Conservation (phyloP, 345 rosid genomes). For the Iberis pinnata region DNA sequence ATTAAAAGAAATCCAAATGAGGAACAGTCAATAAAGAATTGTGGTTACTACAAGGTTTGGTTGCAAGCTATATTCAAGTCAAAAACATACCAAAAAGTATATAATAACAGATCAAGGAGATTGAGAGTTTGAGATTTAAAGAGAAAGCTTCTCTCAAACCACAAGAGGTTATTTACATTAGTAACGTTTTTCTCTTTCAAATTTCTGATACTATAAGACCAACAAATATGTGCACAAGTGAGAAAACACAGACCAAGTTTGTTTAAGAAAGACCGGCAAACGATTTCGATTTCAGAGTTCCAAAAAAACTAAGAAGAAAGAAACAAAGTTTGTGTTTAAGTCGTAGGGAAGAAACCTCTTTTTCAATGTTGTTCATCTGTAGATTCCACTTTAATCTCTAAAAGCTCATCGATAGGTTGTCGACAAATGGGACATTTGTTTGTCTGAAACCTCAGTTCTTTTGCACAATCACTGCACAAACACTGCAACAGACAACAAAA, state of each 20-base stretch:
- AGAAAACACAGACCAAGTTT: constrained; percentile 7
- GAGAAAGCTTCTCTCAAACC: constrained; percentile 6
- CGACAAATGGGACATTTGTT: constrained; percentile 92
- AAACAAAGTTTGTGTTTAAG: constrained; percentile 20
- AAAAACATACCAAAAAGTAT: neutral
- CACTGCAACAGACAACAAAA: constrained; percentile 44
- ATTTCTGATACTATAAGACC: constrained; percentile 5
- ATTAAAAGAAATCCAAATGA: no score
- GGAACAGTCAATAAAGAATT: neutral
- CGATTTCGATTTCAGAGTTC: constrained; percentile 1
- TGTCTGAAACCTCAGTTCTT: constrained; percentile 65
- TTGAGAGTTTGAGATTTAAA: neutral
- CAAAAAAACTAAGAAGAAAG: neutral
- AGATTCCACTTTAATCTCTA: constrained; percentile 65
- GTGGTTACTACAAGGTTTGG: neutral
- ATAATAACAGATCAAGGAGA: neutral
- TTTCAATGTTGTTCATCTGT: constrained; percentile 32
- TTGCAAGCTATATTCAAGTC: constrained; percentile 7
- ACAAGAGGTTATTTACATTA: constrained; percentile 30
- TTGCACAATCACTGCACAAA: constrained; percentile 79
- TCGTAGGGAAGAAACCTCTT: constrained; percentile 28
- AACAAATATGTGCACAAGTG: constrained; percentile 10
- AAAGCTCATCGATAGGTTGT: constrained; percentile 62
- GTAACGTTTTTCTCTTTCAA: constrained; percentile 3
- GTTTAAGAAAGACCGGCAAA: constrained; percentile 12